Conservation (phyloP, 805 yeast genomes). For the Hanseniaspora singularis region DNA sequence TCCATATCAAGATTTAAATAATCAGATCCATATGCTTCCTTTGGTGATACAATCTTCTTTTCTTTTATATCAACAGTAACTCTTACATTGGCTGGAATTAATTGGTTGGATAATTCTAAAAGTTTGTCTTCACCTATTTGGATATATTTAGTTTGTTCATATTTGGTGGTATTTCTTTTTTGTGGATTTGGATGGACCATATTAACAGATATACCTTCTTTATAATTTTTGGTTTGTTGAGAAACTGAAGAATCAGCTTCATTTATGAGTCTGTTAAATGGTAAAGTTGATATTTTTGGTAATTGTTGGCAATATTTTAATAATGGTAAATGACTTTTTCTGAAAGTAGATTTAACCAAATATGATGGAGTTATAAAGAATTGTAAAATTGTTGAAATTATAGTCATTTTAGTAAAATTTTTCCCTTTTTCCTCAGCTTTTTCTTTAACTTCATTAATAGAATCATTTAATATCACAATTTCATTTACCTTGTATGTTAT, state of each 20-base stretch:
- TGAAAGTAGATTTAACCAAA: conserved; percentile 53
- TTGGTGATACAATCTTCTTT: conserved; percentile 54
- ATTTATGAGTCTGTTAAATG: conserved; percentile 45
- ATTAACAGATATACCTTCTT: conserved; percentile 49
- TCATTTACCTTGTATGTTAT: conserved; percentile 61
- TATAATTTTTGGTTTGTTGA: conserved; percentile 29
- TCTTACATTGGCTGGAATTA: conserved; percentile 64
- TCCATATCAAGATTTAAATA: conserved; percentile 41
- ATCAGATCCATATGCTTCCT: conserved; percentile 51
- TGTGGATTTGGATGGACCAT: conserved; percentile 30
- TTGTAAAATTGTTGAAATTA: conserved; percentile 61
- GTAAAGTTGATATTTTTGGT: conserved; percentile 62
- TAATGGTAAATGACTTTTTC: conserved; percentile 34
- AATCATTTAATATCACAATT: conserved; percentile 50
- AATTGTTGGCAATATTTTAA: conserved; percentile 53
- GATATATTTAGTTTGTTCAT: conserved; percentile 56
- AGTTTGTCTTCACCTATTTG: conserved; percentile 58
- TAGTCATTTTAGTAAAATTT: conserved; percentile 32
- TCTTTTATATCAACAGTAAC: conserved; percentile 65
- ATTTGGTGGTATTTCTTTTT: conserved; percentile 32
- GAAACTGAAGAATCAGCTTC: conserved; percentile 26
- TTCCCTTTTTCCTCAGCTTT: conserved; percentile 20
- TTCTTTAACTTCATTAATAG: conserved; percentile 25
- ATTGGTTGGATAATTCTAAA: conserved; percentile 45
- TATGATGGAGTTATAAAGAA: conserved; percentile 79